Base-by-base conservation (phyloP, 2,329 filamentous ascomycete genomes). In the Diaporthe eres region DNA sequence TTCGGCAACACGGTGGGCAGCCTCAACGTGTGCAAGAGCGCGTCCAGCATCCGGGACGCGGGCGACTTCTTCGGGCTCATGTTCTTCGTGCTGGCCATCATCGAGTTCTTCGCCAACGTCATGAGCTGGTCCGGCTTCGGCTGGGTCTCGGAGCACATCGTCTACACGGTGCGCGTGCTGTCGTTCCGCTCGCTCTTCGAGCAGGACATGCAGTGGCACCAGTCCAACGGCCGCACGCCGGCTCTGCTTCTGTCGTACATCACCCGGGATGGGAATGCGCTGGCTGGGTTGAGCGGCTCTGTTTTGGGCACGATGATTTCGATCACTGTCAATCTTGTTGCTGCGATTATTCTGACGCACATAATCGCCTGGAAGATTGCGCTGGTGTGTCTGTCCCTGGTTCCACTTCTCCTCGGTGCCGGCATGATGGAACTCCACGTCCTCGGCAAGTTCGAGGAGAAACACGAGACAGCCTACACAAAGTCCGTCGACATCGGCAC, bases 301-400 rank as follows among this genome's bases (percentile, higher is more conserved):
- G 92, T 94, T 53, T 87, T 95, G 73, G 93, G 93, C 8, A 94
- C 92, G 0, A 84, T 94, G 28, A 90, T 94, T 75, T 92, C 92
- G 0, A 92, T 94, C 31, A 78, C 89, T 4, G 88, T 95, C 77
- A 94, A 94, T 81, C 90, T 95, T 39, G 77, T 94, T 22, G 90
- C 89, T 0, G 92, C 92, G 1, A 91, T 95, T 73, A 90, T 93
- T 42, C 81, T 95, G 13, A 91, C 93, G 0, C 92, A 94, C 77
- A 90, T 94, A 60, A 87, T 95, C 63, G 92, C 92, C 3, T 95
- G 94, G 94, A 93, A 91, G 80, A 94, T 95, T 77, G 93, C 93
- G 0, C 84, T 95, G 19, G 93, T 95, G 4, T 93, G 92, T 73
- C 86, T 95, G 8, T 89, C 93, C 0, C 87, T 91, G 12, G 90